Evolutionary conservation across 129 eudicot genomes (phyloP), one percentile per base, ranked within the genome.

Genomic region (Tanacetum coccineum): DNA sequence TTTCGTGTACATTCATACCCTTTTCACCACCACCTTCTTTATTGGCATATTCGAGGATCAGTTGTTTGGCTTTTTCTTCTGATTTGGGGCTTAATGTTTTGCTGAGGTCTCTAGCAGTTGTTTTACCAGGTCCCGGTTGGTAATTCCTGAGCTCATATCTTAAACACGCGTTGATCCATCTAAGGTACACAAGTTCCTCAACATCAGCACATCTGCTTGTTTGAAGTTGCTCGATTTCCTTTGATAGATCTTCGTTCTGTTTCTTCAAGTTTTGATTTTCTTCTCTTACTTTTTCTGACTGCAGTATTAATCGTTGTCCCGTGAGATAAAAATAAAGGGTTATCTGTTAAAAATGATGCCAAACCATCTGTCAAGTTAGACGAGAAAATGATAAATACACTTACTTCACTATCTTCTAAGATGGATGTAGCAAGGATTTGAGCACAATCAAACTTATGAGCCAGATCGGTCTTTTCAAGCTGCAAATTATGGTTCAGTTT

Each of bases 81-180:
- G 98, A 88, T 54, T 74, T 82, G 5, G 95, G 95, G 76, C 86
- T 84, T 66, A 88, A 30, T 6, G 86, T 53, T 72, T 77, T 88
- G 72, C 91, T 92, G 28, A 92, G 90, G 68, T 92, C 95, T 66
- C 84, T 66, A 13, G 91, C 96, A 14, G 70, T 83, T 69, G 95
- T 85, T 84, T 88, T 81, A 61, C 88, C 91, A 1, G 71, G 81
- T 53, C 69, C 74, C 0, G 98, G 91, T 64, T 82, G 83, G 50
- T 80, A 84, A 76, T 92, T 85, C 32, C 91, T 80, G 44, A 92
- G 74, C 65, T 92, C 98, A 62, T 84, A 73, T 40, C 98, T 80
- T 52, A 92, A 78, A 70, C 98, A 92, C 5, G 96, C 98, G 15
- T 91, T 91, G 25, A 91, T 48, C 98, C 98, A 91, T 46, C 84